A percentile compares a stretch with the other conserved stretches of the same genome.
Conservation (phyloP, 148 eudicot species). For the Rheum nobile region DNA sequence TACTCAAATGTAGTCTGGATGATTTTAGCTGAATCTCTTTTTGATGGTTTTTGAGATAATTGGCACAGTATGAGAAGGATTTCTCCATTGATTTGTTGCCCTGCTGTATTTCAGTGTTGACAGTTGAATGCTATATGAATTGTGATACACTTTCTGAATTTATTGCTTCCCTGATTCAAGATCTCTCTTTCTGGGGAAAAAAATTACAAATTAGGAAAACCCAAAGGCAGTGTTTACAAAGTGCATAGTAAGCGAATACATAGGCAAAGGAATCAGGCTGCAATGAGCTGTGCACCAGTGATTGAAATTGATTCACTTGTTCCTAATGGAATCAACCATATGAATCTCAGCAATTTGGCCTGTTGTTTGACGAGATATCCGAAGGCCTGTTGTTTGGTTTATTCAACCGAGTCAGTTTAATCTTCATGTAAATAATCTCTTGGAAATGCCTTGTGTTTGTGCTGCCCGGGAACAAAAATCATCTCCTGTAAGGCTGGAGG, state of each 20-base stretch:
- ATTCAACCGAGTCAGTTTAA: background rate
- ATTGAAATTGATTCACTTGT: background rate
- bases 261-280: background rate
- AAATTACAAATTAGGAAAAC: background rate
- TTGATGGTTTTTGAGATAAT: background rate
- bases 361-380: no score
- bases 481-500: constrained; percentile 73
- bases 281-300: background rate
- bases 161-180: background rate
- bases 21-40: background rate
- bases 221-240: background rate
- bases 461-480: constrained; percentile 15
- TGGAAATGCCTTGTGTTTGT: background rate
- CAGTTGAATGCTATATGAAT: background rate
- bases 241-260: background rate
- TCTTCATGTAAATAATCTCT: background rate
- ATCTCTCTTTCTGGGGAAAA: background rate
- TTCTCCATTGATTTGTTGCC: background rate
- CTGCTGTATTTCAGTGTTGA: background rate
- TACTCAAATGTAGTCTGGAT: background rate
- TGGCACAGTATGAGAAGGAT: background rate
- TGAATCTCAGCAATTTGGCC: background rate
- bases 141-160: background rate
- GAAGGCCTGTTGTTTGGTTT: no score
- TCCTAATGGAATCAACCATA: background rate